Evolutionary conservation across 768 basidiomycete genomes (phyloP).

Genomic region (Pluteus cervinus): DNA sequence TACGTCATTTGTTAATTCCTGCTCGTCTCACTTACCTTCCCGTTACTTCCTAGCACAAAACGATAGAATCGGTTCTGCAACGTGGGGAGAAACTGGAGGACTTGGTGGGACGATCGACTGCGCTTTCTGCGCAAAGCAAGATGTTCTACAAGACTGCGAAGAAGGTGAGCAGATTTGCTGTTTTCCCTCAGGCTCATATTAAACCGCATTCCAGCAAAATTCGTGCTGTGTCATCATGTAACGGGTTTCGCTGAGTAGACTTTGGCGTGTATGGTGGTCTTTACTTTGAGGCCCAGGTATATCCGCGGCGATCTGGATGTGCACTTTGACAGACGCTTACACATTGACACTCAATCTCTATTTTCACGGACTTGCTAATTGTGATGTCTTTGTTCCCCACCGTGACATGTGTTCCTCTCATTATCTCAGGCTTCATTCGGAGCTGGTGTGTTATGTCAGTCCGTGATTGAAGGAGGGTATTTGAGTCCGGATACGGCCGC

Average conservation of each 20-base stretch:
- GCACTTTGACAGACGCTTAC: no score
- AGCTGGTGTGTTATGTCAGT: no score
- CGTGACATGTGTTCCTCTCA: no score
- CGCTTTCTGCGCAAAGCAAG: conserved; percentile 86
- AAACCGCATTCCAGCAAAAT: conserved; percentile 69
- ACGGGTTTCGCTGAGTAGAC: conserved; percentile 4
- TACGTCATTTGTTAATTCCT: conserved; percentile 31
- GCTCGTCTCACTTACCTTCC: conserved; percentile 1
- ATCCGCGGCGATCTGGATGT: no score
- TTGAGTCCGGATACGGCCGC: no score
- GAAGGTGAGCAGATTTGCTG: conserved; percentile 57
- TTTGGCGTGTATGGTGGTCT: no score
- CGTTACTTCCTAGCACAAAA: conserved; percentile 74
- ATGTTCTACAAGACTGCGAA: conserved; percentile 99
- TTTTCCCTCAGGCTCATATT: conserved; percentile 8
- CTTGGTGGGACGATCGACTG: conserved; percentile 89
- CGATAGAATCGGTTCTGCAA: conserved; percentile 94
- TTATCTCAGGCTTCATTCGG: no score
- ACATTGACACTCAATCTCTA: no score
- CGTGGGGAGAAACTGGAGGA: conserved; percentile 96
- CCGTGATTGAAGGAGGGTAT: no score
- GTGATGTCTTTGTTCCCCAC: no score
- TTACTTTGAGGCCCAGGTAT: no score
- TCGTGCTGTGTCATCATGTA: conserved; percentile 89
- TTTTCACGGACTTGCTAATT: no score